Percentiles rank a stretch among this genome's conserved stretches.
phyloP scores from a whole-genome alignment of 768 basidiomycete species.

The Hydnum rufescens region DNA sequence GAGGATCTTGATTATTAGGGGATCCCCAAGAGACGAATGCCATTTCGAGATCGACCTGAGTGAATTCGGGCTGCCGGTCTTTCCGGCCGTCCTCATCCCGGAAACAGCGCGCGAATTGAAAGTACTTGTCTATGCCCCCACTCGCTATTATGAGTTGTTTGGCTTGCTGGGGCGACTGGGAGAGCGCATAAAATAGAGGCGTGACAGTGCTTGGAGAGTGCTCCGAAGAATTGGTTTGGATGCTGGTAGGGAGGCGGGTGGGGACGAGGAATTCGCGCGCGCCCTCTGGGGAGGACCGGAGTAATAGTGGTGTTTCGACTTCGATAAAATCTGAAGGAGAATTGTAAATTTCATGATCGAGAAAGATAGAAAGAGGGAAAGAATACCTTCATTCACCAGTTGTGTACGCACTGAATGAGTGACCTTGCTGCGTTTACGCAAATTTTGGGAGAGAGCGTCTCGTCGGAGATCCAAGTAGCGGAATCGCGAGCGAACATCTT shows the following conservation, averaged over 20 bases:
- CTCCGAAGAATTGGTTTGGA: conserved; percentile 5
- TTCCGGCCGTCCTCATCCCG: conserved; percentile 89
- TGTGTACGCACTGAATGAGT: conserved; percentile 53
- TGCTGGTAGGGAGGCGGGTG: conserved; percentile 26
- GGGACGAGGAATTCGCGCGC: conserved; percentile 89
- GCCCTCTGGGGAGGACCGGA: conserved; percentile 86
- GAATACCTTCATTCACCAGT: conserved; percentile 53
- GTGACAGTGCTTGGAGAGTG: conserved; percentile 12
- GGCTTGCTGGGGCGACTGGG: conserved; percentile 91
- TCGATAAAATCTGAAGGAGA: conserved; percentile 57
- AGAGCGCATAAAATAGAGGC: conserved; percentile 61
- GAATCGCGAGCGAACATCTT: conserved; percentile 66
- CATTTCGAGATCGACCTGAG: conserved; percentile 94
- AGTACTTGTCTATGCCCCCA: conserved; percentile 77
- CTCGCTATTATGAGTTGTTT: conserved; percentile 87
- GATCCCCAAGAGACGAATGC: conserved; percentile 75
- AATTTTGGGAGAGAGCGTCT: conserved; percentile 47
- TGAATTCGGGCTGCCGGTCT: conserved; percentile 93
- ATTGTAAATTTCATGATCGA: not conserved
- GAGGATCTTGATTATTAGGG: conserved; percentile 15
- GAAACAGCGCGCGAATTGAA: conserved; percentile 86
- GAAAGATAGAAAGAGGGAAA: conserved; percentile 4
- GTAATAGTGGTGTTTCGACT: conserved; percentile 80
- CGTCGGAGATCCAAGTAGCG: conserved; percentile 82
- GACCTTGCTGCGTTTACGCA: conserved; percentile 67